Evolutionary conservation across 192 early-diverging fungal genomes (phyloP).

Genomic region (Jimgerdemannia lactiflua): DNA sequence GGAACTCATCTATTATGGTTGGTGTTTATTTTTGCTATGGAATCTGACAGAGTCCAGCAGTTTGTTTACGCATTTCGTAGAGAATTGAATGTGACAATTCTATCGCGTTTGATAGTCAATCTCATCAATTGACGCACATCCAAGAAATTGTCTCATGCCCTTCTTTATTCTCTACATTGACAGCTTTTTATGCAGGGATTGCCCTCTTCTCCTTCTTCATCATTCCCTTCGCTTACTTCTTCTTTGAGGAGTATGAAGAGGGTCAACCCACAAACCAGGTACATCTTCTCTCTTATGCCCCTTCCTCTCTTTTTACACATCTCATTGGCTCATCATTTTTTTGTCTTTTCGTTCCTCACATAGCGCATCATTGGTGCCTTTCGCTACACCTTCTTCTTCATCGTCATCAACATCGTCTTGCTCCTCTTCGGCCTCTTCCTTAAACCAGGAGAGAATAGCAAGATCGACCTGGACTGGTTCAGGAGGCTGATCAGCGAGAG

Average conservation of each 20-base stretch:
- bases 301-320: too few species aligned
- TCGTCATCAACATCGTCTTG: constrained; percentile 42
- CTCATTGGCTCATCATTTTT: too few species aligned
- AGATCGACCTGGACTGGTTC: constrained; percentile 51
- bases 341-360: background rate
- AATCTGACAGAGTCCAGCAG: background rate
- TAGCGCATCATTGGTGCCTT: constrained; percentile 40
- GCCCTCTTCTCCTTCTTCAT: constrained; percentile 42
- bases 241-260: constrained; percentile 55
- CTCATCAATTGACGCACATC: too few species aligned
- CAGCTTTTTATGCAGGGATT: constrained; percentile 48
- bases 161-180: too few species aligned
- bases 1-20: constrained; percentile 47
- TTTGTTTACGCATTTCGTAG: too few species aligned
- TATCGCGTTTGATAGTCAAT: too few species aligned
- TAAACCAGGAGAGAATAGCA: constrained; percentile 20
- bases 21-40: background rate
- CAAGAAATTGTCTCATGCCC: too few species aligned
- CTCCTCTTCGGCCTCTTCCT: constrained; percentile 49
- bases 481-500: constrained; percentile 38
- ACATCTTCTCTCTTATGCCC: background rate
- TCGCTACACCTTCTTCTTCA: constrained; percentile 56
- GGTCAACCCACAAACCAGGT: constrained; percentile 19
- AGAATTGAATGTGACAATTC: too few species aligned
- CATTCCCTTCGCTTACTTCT: constrained; percentile 64